phyloP scores from a whole-genome alignment of 2,329 filamentous ascomycete genomes.

The Penicillium nordicum region DNA sequence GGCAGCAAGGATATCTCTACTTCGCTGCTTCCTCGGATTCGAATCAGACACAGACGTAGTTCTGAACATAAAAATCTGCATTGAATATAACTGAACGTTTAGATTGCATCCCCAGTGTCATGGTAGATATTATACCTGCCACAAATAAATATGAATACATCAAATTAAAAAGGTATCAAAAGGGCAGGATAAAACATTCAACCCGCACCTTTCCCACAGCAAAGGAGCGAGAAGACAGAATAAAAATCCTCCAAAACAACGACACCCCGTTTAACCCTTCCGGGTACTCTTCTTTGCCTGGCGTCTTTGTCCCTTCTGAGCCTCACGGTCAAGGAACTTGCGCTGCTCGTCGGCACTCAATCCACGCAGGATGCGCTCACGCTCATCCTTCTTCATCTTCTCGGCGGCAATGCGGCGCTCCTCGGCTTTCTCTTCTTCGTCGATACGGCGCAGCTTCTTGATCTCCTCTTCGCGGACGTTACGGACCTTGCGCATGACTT shows the following conservation, averaged over 20 bases:
- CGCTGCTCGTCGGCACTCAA: conserved; percentile 80
- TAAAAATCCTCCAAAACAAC: conserved; percentile 1
- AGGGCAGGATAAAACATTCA: conserved; percentile 21
- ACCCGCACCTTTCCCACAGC: neutral
- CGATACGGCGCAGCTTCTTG: conserved; percentile 71
- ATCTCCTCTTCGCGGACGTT: conserved; percentile 75
- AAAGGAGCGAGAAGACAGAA: conserved; percentile 14
- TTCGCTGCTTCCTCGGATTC: neutral
- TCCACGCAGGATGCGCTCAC: conserved; percentile 73
- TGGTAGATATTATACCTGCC: neutral
- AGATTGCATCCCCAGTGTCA: conserved; percentile 3
- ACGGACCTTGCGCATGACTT: conserved; percentile 82
- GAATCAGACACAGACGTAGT: neutral
- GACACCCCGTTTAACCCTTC: conserved; percentile 39
- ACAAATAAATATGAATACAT: conserved; percentile 22
- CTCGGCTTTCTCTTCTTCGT: conserved; percentile 68
- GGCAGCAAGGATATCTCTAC: neutral
- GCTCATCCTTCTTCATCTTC: conserved; percentile 79
- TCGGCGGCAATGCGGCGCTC: conserved; percentile 52
- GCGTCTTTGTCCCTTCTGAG: conserved; percentile 66
- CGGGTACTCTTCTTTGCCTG: conserved; percentile 61
- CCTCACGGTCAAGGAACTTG: conserved; percentile 78
- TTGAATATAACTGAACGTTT: neutral
- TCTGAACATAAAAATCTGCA: neutral
- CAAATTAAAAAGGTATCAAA: conserved; percentile 22